phyloP scores from a whole-genome alignment of 805 yeast genomes.

The Candida namnaoensis region DNA sequence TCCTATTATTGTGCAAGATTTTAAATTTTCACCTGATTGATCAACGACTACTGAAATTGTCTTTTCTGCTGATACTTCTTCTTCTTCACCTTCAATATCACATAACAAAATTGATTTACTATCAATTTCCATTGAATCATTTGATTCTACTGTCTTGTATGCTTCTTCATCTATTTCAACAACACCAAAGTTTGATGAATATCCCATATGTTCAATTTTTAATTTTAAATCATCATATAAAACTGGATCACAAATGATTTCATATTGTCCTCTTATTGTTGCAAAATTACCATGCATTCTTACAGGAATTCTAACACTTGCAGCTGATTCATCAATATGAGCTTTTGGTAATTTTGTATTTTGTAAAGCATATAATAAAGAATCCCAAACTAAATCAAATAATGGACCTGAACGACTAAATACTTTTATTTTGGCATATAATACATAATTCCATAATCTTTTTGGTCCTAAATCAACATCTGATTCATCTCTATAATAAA shows the following conservation, averaged over 20 bases:
- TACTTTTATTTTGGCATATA: slow-evolving; percentile 68
- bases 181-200: slow-evolving; percentile 50
- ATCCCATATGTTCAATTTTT: slow-evolving; percentile 28
- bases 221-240: slow-evolving; percentile 29
- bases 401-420: slow-evolving; percentile 78
- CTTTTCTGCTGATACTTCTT: slow-evolving; percentile 52
- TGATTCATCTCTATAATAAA: slow-evolving; percentile 38
- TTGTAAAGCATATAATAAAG: slow-evolving; percentile 54
- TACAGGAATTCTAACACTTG: slow-evolving; percentile 40
- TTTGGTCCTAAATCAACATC: slow-evolving; percentile 26
- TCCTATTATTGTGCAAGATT: slow-evolving; percentile 39
- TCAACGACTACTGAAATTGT: slow-evolving; percentile 38
- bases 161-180: slow-evolving; percentile 32
- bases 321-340: slow-evolving; percentile 54
- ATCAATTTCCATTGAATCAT: slow-evolving; percentile 24
- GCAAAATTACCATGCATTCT: slow-evolving; percentile 44
- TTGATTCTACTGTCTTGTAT: slow-evolving; percentile 17
- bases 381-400: slow-evolving; percentile 67
- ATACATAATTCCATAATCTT: slow-evolving; percentile 43
- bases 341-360: slow-evolving; percentile 58
- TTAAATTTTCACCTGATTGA: slow-evolving; percentile 22
- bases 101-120: slow-evolving; percentile 40
- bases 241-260: slow-evolving; percentile 47
- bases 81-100: slow-evolving; percentile 82
- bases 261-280: slow-evolving; percentile 36